Evolutionary conservation across 2,329 filamentous ascomycete genomes (phyloP).

Genomic region (Diaporthe capsici): DNA sequence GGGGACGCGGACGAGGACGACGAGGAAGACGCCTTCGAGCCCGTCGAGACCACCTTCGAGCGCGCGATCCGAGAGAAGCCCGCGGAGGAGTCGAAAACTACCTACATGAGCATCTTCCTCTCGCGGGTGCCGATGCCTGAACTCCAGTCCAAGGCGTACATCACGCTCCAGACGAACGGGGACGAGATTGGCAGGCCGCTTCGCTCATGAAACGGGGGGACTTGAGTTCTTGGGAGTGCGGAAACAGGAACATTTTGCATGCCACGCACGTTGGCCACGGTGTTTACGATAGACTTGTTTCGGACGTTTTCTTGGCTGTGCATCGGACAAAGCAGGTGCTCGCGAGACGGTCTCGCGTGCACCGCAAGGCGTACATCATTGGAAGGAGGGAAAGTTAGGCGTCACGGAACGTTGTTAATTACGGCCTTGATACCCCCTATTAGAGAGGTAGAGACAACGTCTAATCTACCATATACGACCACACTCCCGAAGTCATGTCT

Average conservation of each 20-base stretch:
- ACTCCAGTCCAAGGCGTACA: conserved; percentile 63
- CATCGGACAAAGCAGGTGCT: conserved; percentile 14
- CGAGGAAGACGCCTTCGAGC: conserved; percentile 67
- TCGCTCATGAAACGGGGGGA: background rate
- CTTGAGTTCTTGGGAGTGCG: background rate
- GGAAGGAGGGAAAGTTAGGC: conserved; percentile 6
- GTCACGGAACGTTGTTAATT: conserved; percentile 27
- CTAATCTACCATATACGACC: conserved; percentile 15
- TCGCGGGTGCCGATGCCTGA: conserved; percentile 67
- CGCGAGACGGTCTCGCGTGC: background rate
- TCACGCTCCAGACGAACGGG: conserved; percentile 63
- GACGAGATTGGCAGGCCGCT: conserved; percentile 44
- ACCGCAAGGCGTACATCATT: conserved; percentile 13
- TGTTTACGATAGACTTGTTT: conserved; percentile 17
- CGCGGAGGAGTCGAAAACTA: conserved; percentile 61
- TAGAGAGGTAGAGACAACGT: conserved; percentile 26
- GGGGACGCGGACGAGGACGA: conserved; percentile 49
- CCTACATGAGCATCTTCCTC: conserved; percentile 72
- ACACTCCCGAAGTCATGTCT: background rate
- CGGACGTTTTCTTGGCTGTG: conserved; percentile 8
- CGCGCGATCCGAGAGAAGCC: conserved; percentile 61
- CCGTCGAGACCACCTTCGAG: conserved; percentile 70
- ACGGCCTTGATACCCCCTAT: conserved; percentile 33
- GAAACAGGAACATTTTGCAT: background rate
- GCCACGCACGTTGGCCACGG: background rate